Base-by-base conservation (phyloP, 768 basidiomycete species). In the Lyophyllum semitale region DNA sequence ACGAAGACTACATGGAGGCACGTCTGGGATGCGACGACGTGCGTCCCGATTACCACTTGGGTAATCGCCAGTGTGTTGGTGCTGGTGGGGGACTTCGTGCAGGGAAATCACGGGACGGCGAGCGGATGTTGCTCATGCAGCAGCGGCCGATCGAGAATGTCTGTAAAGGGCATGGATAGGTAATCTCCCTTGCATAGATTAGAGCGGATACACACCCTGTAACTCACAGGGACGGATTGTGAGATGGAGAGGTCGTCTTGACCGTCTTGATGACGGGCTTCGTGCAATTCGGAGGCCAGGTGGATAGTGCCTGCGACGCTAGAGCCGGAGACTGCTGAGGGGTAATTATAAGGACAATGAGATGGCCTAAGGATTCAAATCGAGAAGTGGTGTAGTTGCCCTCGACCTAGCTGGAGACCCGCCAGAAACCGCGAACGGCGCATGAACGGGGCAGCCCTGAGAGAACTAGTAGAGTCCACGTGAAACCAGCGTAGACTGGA, bases 51-150 rank as follows among this genome's bases (percentile, higher is more conserved):
- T 1, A 81, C 44, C 25, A 45, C 65, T 11, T 73, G 63, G 60
- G 80, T 74, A 52, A 72, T 70, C 3, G 62, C 63, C 47, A 67
- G 69, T 8, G 66, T 62, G 40, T 23, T 17, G 0, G 43, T 59
- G 59, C 1, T 68, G 62, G 52, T 46, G 33, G 48, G n/a, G 2
- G 56, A 49, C 12, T 3, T 8, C 17, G 33, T 15, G 12, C 33
- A 15, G 17, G 3, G 11, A 12, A 3, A 26, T 84, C 86, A 32
- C 85, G 81, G 8, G 90, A 91, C 1, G 87, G 86, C 1, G 91
- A 88, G 48, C 89, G 86, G 48, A 95, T 85, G 77, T 95, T 95
- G n/a, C 93, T 93, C 9, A 82, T 81, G 18, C 93, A 93, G 18
- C 93, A 93, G 40, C 92, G 83, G 17, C 93, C 93, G 25, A 81